Percentiles rank a stretch among this genome's conserved stretches.
Conservation (phyloP, 805 yeast species). For the Metschnikowia cerradonensis region DNA sequence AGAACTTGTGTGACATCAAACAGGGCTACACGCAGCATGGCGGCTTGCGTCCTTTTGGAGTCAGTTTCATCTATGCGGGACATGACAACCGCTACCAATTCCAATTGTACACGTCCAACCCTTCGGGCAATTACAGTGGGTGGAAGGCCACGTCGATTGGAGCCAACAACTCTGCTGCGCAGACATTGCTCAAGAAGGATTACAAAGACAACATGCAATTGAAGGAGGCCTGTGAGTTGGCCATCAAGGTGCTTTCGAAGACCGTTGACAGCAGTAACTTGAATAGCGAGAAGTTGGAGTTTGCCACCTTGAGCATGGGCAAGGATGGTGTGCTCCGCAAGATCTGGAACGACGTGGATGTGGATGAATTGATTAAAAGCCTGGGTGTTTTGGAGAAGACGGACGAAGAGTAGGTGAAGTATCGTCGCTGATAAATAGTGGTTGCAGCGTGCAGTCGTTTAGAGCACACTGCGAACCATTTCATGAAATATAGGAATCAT, state of each 20-base stretch:
- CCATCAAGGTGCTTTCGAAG: conserved; percentile 86
- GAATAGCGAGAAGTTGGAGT: conserved; percentile 87
- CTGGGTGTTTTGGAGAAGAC: conserved; percentile 57
- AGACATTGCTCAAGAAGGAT: conserved; percentile 91
- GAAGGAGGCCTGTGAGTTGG: conserved; percentile 78
- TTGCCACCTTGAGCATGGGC: conserved; percentile 67
- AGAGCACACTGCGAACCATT: neutral
- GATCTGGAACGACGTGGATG: conserved; percentile 77
- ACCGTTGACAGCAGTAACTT: conserved; percentile 87
- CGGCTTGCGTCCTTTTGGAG: conserved; percentile 98
- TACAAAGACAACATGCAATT: conserved; percentile 76
- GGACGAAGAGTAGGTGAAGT: conserved; percentile 16
- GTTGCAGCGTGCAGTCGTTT: neutral
- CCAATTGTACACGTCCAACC: conserved; percentile 92
- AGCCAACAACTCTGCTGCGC: conserved; percentile 94
- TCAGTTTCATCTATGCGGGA: conserved; percentile 93
- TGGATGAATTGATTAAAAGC: conserved; percentile 67
- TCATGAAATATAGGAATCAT: neutral
- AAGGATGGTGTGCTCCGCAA: conserved; percentile 56
- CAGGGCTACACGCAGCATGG: conserved; percentile 99
- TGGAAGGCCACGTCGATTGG: conserved; percentile 99
- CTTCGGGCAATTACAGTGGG: conserved; percentile 95
- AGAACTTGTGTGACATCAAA: conserved; percentile 84
- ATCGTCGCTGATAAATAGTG: neutral
- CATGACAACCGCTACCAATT: conserved; percentile 85